Conservation (phyloP, 192 early-diverging fungal species). For the Coemansia sp. region DNA sequence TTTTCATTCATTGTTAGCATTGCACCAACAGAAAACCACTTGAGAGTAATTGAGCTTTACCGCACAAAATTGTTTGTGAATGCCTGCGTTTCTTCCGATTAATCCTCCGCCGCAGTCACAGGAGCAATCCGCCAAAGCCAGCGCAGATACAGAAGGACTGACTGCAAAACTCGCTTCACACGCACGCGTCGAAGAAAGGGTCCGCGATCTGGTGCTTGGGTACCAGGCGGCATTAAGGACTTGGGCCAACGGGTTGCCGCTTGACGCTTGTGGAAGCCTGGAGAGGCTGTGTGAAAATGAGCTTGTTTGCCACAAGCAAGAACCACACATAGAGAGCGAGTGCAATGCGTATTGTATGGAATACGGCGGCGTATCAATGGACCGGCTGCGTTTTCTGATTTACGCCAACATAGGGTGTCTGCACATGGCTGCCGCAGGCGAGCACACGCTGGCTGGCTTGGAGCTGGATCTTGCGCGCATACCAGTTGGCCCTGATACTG, state of each 20-base stretch:
- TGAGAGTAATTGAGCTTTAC: neutral
- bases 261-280: conserved; percentile 15
- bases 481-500: neutral
- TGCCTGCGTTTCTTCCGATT: conserved; percentile 31
- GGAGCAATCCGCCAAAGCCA: neutral
- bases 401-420: conserved; percentile 16
- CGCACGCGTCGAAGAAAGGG: conserved; percentile 31
- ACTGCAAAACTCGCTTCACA: neutral
- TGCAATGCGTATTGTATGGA: conserved; percentile 42
- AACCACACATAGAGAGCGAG: conserved; percentile 28
- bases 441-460: neutral
- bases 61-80: neutral
- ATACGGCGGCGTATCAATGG: conserved; percentile 33
- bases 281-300: conserved; percentile 7
- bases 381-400: conserved; percentile 26
- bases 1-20: too few relatives aligned
- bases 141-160: neutral
- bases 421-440: neutral
- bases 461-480: neutral
- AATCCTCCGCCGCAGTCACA: conserved; percentile 15
- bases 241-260: conserved; percentile 19
- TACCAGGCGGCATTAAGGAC: conserved; percentile 23
- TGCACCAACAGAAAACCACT: neutral
- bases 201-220: conserved; percentile 20
- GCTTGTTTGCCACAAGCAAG: conserved; percentile 15